Conservation (phyloP, 805 yeast genomes). For the Candida adriatica region DNA sequence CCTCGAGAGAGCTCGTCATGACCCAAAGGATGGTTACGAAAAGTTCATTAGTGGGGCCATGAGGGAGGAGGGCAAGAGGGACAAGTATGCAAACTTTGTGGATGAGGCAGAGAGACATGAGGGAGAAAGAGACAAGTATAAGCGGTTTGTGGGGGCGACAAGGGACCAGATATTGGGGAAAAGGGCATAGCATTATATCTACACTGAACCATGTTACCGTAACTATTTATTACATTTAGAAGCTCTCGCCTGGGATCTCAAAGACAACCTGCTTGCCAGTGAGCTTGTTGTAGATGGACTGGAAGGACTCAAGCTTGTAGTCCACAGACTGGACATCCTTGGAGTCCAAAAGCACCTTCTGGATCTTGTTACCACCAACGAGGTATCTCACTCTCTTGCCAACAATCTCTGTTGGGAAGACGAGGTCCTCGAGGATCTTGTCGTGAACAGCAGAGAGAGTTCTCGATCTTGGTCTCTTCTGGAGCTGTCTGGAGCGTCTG, state of each 20-base stretch:
- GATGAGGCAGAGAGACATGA: slow-evolving; percentile 16
- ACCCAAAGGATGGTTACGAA: slow-evolving; percentile 12
- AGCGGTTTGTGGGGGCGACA: slow-evolving; percentile 15
- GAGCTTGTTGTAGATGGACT: slow-evolving; percentile 95
- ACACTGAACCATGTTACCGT: too few relatives aligned
- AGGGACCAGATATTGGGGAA: slow-evolving; percentile 7
- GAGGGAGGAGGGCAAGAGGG: slow-evolving; percentile 14
- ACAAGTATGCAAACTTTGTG: slow-evolving; percentile 16
- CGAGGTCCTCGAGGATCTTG: slow-evolving; percentile 96
- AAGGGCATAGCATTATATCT: neutral
- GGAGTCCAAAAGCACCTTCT: slow-evolving; percentile 95
- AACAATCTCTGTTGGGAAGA: slow-evolving; percentile 98
- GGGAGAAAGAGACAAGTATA: slow-evolving; percentile 10
- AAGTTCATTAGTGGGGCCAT: slow-evolving; percentile 20
- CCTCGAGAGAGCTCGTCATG: slow-evolving; percentile 12
- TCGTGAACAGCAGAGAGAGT: slow-evolving; percentile 98
- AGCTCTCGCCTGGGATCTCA: slow-evolving; percentile 70
- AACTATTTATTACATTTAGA: slow-evolving; percentile 33
- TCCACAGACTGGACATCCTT: slow-evolving; percentile 96
- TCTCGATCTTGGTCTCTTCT: slow-evolving; percentile 99
- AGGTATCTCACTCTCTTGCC: slow-evolving; percentile 99
- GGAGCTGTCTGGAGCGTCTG: slow-evolving; percentile 87
- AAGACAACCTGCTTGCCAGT: slow-evolving; percentile 99
- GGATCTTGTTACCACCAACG: slow-evolving; percentile 98
- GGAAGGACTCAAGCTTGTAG: slow-evolving; percentile 99